Evolutionary conservation across 345 rosid genomes (phyloP).

Genomic region (Citrus australasica): DNA sequence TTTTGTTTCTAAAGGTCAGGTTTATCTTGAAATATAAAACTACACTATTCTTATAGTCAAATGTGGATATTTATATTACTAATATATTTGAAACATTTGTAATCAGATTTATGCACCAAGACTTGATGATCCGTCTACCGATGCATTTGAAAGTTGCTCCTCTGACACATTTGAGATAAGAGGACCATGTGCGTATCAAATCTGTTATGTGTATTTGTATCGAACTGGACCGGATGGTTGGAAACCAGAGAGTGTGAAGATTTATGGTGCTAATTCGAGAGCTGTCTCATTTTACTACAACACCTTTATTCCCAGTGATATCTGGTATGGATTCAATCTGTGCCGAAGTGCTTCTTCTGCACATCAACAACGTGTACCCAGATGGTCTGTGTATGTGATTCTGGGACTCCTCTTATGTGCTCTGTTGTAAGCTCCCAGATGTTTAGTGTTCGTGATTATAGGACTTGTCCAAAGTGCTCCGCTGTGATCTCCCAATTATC

Average conservation of each 20-base stretch:
- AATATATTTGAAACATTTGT: not conserved
- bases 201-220: conserved; percentile 80
- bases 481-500: not conserved
- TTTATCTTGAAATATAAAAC: not conserved
- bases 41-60: not conserved
- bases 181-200: conserved; percentile 73
- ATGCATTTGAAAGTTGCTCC: conserved; percentile 74
- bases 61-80: not conserved
- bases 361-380: not conserved
- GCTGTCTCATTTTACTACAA: conserved; percentile 52
- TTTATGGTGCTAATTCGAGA: conserved; percentile 38
- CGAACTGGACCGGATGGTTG: conserved; percentile 82
- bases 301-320: conserved; percentile 49
- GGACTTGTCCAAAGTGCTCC: not conserved
- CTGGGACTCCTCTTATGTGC: conserved; percentile 29
- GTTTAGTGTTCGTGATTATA: not conserved
- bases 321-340: conserved; percentile 78
- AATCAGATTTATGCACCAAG: conserved; percentile 76
- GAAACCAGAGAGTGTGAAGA: conserved; percentile 62
- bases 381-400: conserved; percentile 17
- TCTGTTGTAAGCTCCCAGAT: conserved; percentile 15
- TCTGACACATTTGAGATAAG: conserved; percentile 62
- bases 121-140: conserved; percentile 58
- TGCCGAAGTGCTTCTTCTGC: conserved; percentile 52
- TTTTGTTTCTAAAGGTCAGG: not conserved